Conservation (phyloP, 345 rosid species). For the Nephelium lappaceum region DNA sequence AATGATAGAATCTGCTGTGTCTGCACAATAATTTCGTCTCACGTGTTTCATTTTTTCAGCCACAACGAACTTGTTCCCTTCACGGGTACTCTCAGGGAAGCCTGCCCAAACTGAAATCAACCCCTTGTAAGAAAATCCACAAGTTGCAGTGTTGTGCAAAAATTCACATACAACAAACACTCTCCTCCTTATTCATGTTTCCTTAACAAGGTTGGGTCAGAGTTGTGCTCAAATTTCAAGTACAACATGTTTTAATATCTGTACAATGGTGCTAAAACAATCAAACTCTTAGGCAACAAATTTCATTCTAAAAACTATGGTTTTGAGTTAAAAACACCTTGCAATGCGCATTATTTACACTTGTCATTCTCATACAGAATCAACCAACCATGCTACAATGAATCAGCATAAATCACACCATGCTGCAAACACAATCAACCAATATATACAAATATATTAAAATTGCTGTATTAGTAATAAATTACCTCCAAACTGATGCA, state of each 20-base stretch:
- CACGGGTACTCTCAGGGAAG: constrained; percentile 76
- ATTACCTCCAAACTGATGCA: constrained; percentile 96
- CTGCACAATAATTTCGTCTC: constrained; percentile 58
- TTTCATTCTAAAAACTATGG: neutral
- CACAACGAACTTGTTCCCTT: constrained; percentile 84
- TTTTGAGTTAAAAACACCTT: neutral
- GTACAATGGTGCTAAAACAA: neutral
- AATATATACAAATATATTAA: neutral
- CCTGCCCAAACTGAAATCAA: constrained; percentile 89
- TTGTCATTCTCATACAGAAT: neutral
- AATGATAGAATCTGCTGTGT: constrained; percentile 61
- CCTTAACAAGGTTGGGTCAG: too few species aligned
- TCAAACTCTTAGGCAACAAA: neutral
- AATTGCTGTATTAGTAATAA: neutral
- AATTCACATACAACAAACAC: neutral
- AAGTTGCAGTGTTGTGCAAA: neutral
- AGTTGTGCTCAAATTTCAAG: too few species aligned
- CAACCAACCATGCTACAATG: neutral
- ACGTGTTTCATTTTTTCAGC: constrained; percentile 76
- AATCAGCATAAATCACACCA: neutral
- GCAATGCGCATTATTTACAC: neutral
- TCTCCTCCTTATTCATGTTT: neutral
- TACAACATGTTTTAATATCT: neutral
- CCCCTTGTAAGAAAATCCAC: neutral
- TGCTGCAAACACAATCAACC: too few species aligned